These are phyloP conservation scores for Cryphonectria carpinicola DNA, from an alignment of 2,329 filamentous ascomycete genomes.

Conservation along the genomic window DNA sequence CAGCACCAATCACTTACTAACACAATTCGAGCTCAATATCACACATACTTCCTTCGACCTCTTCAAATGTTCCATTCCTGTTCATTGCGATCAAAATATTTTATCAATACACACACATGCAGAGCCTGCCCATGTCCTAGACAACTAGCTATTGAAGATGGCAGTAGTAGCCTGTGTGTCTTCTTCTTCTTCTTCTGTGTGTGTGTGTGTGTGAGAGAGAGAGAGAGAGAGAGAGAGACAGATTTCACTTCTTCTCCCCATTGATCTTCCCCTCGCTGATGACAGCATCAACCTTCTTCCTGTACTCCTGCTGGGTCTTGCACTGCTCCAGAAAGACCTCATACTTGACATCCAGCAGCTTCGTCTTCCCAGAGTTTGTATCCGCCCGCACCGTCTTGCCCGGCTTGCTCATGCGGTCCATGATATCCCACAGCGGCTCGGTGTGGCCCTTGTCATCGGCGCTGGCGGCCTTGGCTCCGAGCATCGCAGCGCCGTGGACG, in stretches of 20 bases:
- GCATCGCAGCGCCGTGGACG: constrained; percentile 97
- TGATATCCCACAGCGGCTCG: constrained; percentile 92
- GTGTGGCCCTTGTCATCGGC: constrained; percentile 76
- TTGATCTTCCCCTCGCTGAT: constrained; percentile 36
- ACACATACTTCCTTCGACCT: neutral
- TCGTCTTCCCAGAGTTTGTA: constrained; percentile 73
- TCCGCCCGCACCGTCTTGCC: constrained; percentile 81
- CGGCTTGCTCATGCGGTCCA: constrained; percentile 96
- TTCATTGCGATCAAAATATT: neutral
- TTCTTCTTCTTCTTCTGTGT: too few relatives aligned
- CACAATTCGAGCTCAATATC: neutral
- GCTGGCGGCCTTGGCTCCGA: constrained; percentile 95
- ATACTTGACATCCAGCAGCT: constrained; percentile 85
- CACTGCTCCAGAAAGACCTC: constrained; percentile 95
- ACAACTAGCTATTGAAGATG: neutral
- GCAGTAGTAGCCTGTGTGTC: neutral
- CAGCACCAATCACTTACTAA: neutral
- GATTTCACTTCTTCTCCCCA: constrained; percentile 34
- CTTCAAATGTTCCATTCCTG: neutral
- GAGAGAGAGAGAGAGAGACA: too few relatives aligned
- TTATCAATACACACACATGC: neutral
- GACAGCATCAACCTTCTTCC: constrained; percentile 74
- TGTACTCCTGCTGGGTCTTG: constrained; percentile 80
- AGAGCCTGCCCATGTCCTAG: neutral
- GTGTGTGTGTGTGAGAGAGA: too few relatives aligned